Conservation (phyloP, 1,284 basidiomycete species). For the Sporisorium sorghi region DNA sequence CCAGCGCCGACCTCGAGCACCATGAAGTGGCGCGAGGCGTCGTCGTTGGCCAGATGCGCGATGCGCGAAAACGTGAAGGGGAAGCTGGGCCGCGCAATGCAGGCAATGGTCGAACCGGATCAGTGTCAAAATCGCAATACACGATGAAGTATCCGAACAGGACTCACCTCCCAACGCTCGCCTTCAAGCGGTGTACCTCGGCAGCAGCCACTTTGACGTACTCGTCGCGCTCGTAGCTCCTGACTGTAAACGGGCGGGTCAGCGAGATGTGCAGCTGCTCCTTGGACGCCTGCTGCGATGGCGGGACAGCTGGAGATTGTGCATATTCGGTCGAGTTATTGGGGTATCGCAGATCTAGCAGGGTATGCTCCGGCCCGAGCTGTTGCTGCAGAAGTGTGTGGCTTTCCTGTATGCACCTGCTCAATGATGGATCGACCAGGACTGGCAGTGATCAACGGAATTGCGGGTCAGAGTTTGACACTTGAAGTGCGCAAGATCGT, state of each 20-base stretch:
- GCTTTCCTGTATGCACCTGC: conserved; percentile 9
- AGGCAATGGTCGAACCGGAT: neutral
- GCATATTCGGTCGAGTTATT: neutral
- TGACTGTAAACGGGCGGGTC: conserved; percentile 49
- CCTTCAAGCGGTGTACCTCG: conserved; percentile 9
- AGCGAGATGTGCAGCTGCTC: conserved; percentile 45
- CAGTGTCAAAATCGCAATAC: neutral
- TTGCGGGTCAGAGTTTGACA: neutral
- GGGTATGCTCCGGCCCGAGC: conserved; percentile 11
- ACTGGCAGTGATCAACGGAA: neutral
- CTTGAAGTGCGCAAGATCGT: neutral
- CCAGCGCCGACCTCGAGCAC: conserved; percentile 46
- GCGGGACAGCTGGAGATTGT: neutral
- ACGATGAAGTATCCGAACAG: no score
- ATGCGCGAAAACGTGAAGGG: conserved; percentile 41
- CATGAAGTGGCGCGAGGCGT: conserved; percentile 38
- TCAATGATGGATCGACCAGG: conserved; percentile 7
- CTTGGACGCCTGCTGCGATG: neutral
- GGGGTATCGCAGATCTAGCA: conserved; percentile 11
- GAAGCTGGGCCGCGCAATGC: conserved; percentile 19
- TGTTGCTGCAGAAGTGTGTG: conserved; percentile 10
- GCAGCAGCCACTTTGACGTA: conserved; percentile 27
- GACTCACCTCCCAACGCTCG: conserved; percentile 14
- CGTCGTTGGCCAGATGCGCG: conserved; percentile 41
- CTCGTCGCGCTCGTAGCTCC: conserved; percentile 42